Conservation (phyloP, 306 rosid genomes). For the Parietaria judaica region DNA sequence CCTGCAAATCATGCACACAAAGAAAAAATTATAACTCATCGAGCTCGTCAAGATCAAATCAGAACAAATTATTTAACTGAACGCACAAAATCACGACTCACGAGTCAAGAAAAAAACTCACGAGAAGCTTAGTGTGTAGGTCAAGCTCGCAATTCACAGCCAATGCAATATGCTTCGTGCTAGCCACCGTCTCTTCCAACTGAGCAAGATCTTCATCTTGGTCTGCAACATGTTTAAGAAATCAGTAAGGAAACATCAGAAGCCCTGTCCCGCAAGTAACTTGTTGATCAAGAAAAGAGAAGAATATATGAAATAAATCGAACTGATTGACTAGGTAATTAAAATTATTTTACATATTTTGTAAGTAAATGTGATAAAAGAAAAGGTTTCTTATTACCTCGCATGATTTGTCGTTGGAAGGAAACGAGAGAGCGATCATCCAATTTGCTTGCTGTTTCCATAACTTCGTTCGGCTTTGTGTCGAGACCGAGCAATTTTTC, state of each 20-base stretch:
- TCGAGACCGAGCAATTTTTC: constrained; percentile 35
- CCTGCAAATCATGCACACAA: constrained; percentile 14
- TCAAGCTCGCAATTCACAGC: constrained; percentile 38
- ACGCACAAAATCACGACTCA: neutral
- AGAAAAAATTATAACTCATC: neutral
- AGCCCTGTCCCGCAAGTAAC: neutral
- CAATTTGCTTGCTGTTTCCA: constrained; percentile 24
- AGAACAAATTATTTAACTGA: neutral
- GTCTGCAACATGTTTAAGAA: constrained; percentile 16
- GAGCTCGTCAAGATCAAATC: neutral
- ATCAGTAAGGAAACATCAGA: neutral
- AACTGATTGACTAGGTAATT: no score
- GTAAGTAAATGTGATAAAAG: no score
- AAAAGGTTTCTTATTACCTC: constrained; percentile 13
- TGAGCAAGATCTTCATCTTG: constrained; percentile 37
- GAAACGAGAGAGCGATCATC: constrained; percentile 32
- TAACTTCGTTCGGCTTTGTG: constrained; percentile 26
- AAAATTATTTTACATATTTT: no score
- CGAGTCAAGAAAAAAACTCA: constrained; percentile 7
- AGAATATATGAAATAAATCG: no score
- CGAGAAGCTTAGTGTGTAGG: constrained; percentile 35
- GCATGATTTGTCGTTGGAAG: constrained; percentile 33
- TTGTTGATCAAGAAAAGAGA: neutral
- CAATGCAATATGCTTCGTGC: constrained; percentile 42
- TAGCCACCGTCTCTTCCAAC: constrained; percentile 32